Evolutionary conservation across 805 yeast genomes (phyloP).

Genomic region (Kodamaea lidongshanica): DNA sequence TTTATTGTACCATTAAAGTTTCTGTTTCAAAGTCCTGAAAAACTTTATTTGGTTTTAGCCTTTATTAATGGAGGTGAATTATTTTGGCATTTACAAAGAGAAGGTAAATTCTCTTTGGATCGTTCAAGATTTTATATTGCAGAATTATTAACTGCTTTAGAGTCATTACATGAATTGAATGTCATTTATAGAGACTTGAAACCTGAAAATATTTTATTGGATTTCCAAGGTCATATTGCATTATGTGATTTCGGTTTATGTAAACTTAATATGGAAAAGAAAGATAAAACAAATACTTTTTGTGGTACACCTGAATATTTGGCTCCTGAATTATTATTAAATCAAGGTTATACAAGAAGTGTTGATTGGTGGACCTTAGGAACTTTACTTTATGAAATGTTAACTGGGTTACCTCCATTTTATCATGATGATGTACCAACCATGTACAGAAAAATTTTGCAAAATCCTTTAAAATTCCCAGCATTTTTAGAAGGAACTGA

Average conservation of each 20-base stretch:
- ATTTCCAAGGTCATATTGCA: slow-evolving; percentile 96
- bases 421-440: slow-evolving; percentile 89
- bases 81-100: slow-evolving; percentile 87
- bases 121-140: slow-evolving; percentile 92
- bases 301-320: slow-evolving; percentile 98
- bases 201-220: slow-evolving; percentile 91
- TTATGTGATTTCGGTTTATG: slow-evolving; percentile 96
- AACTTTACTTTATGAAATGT: slow-evolving; percentile 87
- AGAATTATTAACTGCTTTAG: slow-evolving; percentile 87
- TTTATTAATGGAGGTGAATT: slow-evolving; percentile 97
- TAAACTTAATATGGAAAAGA: slow-evolving; percentile 87
- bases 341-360: slow-evolving; percentile 89
- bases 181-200: slow-evolving; percentile 93
- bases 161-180: slow-evolving; percentile 82
- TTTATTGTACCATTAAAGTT: slow-evolving; percentile 95
- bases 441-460: slow-evolving; percentile 90
- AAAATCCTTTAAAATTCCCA: slow-evolving; percentile 86
- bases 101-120: slow-evolving; percentile 82
- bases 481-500: slow-evolving; percentile 72
- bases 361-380: slow-evolving; percentile 99
- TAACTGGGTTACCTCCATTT: slow-evolving; percentile 95
- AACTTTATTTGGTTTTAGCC: slow-evolving; percentile 80
- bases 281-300: slow-evolving; percentile 85
- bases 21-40: slow-evolving; percentile 95
- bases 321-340: slow-evolving; percentile 88